Conservation (phyloP, 75 land plant genomes). For the Cunninghamia lanceolata region DNA sequence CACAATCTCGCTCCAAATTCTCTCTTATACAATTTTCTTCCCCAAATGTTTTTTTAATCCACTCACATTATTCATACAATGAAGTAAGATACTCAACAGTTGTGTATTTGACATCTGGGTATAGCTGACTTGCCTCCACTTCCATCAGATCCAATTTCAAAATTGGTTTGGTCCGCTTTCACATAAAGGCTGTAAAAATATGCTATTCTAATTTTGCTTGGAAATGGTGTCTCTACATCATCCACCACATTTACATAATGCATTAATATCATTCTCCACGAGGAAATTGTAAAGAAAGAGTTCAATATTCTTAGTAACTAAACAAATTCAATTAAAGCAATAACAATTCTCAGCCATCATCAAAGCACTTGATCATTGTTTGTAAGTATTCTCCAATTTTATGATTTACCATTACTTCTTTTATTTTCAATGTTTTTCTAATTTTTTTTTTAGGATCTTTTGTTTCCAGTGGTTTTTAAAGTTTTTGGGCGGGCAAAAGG, state of each 20-base stretch:
- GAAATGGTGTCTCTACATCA: constrained; percentile 29
- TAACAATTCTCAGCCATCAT: neutral
- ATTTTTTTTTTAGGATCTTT: no score
- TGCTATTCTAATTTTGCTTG: constrained; percentile 20
- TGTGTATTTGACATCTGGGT: constrained; percentile 50
- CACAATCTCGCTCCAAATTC: no score
- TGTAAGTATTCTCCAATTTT: no score
- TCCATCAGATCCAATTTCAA: constrained; percentile 39
- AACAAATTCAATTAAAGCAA: neutral
- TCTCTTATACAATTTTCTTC: no score
- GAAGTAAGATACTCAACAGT: constrained; percentile 39
- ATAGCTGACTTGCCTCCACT: constrained; percentile 33
- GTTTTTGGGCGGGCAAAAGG: no score
- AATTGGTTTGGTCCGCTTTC: constrained; percentile 36
- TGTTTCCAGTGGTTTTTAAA: no score
- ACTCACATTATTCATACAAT: neutral
- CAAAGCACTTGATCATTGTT: no score
- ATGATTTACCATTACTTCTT: no score
- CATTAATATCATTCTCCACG: neutral
- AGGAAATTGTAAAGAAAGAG: neutral
- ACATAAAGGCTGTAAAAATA: constrained; percentile 20
- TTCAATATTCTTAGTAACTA: neutral
- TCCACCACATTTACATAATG: neutral
- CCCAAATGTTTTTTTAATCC: no score
- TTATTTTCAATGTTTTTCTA: no score